Base-by-base conservation (phyloP, 2,329 filamentous ascomycete genomes). In the Corinectria fuckeliana region DNA sequence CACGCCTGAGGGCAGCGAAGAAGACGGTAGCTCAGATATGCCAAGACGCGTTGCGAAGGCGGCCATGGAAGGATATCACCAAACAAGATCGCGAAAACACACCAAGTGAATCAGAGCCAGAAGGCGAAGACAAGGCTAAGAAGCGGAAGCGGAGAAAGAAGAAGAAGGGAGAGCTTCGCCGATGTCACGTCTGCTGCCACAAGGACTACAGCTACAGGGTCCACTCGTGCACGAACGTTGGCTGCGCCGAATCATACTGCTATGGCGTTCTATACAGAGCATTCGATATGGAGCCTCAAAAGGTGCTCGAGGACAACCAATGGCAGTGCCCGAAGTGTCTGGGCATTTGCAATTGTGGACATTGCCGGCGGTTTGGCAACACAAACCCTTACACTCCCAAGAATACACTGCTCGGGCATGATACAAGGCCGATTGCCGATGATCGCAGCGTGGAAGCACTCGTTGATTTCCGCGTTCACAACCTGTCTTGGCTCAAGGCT, bases 1-100 rank as follows among this genome's bases (percentile, higher is more conserved):
- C 91, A 50, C 83, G 88, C 30, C 85, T 85, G 65, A 84, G 83
- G 45, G 77, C 86, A 6, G 85, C 84, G 14, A 93, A 89, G 74
- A 96, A 93, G 72, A 90, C 93, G 0, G 81, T 96, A 7, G 94
- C 94, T 5, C 90, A 97, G 69, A 88, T 98, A n/a, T 98, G 93
- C 73, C 94, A 97, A 74, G 91, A 96, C 65, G 92, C 97, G 68
- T 80, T 98, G 14, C 87, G 85, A 63, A 80, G 85, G 52, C 85
- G 95, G 30, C 93, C 94, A 0, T 97, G 89, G 82, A 89, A 90
- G 18, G 92, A 97, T 69, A 88, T 93, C 48, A 90, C 86, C 8
- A 90, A 91, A 65, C 83, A 85, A 3, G 76, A 77, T 18, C 70
- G 72, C 3, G 76, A 73, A 71, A 83, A 72, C 74, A 84, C 74